These are phyloP conservation scores for Brasenia schreberi DNA, from an alignment of 164 flowering plant genomes.

Conservation along the genomic window DNA sequence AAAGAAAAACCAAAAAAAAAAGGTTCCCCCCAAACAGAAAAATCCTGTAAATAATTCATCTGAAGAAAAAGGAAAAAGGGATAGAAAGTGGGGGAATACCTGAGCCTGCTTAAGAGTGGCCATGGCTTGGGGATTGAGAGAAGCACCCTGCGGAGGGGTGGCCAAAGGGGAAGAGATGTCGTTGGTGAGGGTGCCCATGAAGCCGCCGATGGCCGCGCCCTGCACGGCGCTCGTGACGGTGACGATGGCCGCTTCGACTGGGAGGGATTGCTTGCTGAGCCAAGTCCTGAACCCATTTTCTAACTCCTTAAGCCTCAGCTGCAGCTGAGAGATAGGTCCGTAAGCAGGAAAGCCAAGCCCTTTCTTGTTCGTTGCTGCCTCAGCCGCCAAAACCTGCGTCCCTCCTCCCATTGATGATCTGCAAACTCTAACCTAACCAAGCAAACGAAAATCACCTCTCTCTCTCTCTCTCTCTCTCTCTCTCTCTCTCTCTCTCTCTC, in stretches of 20 bases:
- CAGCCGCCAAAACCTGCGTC: too few relatives aligned
- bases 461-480: too few relatives aligned
- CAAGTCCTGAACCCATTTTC: slow-evolving; percentile 45
- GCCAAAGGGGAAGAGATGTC: slow-evolving; percentile 37
- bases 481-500: too few relatives aligned
- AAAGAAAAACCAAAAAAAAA: too few relatives aligned
- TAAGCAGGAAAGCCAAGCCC: slow-evolving; percentile 5
- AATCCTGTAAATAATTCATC: neutral
- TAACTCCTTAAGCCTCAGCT: slow-evolving; percentile 42
- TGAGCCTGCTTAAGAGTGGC: slow-evolving; percentile 83
- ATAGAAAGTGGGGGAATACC: slow-evolving; percentile 19
- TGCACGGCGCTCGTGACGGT: slow-evolving; percentile 63
- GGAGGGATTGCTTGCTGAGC: slow-evolving; percentile 70
- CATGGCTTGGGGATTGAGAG: slow-evolving; percentile 62
- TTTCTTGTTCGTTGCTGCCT: neutral
- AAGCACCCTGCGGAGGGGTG: slow-evolving; percentile 40
- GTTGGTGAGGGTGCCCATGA: slow-evolving; percentile 71
- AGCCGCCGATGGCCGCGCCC: slow-evolving; percentile 80
- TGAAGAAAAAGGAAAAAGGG: neutral
- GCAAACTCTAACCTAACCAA: too few relatives aligned
- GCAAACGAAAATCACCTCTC: too few relatives aligned
- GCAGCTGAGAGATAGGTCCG: slow-evolving; percentile 49
- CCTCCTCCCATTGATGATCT: too few relatives aligned
- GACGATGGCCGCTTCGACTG: slow-evolving; percentile 79
- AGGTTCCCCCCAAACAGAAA: neutral